phyloP scores from a whole-genome alignment of 495 filamentous ascomycete genomes.

The Hypomontagnella monticulosa region DNA sequence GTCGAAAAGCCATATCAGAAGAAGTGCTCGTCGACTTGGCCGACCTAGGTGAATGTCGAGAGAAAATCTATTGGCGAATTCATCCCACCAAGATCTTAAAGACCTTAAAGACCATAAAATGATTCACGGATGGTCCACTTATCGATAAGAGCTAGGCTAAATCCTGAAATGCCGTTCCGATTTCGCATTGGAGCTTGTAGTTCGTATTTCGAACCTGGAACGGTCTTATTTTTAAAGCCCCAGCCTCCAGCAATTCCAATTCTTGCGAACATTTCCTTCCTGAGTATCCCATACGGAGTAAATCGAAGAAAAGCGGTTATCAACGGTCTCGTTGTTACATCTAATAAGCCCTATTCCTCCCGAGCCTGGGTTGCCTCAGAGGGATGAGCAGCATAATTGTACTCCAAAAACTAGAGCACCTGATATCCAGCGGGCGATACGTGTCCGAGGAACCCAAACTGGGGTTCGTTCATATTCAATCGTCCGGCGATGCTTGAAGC shows the following conservation, averaged over 20 bases:
- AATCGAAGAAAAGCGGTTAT: no score
- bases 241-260: not conserved
- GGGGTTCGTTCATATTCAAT: no score
- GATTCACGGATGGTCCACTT: not conserved
- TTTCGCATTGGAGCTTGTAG: constrained; percentile 17
- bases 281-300: no score
- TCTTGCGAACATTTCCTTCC: no score
- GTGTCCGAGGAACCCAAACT: no score
- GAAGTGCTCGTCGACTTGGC: constrained; percentile 1
- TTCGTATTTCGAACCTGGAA: not conserved
- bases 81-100: not conserved
- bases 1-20: constrained; percentile 36
- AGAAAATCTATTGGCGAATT: constrained; percentile 5
- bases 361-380: no score
- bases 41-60: not conserved
- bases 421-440: no score
- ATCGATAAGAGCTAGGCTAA: constrained; percentile 27
- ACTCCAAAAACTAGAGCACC: no score
- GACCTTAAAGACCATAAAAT: not conserved
- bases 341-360: no score
- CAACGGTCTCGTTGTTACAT: no score
- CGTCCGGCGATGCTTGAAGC: no score
- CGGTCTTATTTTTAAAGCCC: not conserved
- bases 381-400: no score
- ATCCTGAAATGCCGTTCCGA: constrained; percentile 24